These are phyloP conservation scores for Yamadazyma philogaea DNA, from an alignment of 805 yeast species.

Conservation along the genomic window DNA sequence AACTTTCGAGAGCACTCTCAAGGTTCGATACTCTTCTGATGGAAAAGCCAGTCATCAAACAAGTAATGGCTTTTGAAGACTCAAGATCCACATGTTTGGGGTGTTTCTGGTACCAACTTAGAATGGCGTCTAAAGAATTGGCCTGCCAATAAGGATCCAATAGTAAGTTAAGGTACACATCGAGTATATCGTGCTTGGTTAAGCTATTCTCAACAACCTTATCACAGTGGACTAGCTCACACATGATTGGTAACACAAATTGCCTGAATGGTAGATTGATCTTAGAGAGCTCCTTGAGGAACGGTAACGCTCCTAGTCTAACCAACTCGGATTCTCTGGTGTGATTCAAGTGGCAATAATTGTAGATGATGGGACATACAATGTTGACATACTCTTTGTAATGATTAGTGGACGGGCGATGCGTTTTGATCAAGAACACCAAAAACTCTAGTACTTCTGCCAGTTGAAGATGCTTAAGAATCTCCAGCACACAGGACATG, in stretches of 20 bases:
- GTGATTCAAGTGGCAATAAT: conserved; percentile 49
- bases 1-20: conserved; percentile 42
- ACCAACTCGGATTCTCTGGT: conserved; percentile 45
- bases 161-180: conserved; percentile 38
- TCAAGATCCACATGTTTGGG: conserved; percentile 21
- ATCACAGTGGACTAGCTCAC: conserved; percentile 50
- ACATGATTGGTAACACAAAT: conserved; percentile 50
- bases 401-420: conserved; percentile 26
- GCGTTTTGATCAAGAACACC: conserved; percentile 27
- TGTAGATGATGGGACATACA: conserved; percentile 48
- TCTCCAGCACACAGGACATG: conserved; percentile 35
- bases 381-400: conserved; percentile 43
- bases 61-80: conserved; percentile 24
- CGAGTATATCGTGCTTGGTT: conserved; percentile 35
- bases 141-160: conserved; percentile 57
- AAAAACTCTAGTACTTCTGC: conserved; percentile 46
- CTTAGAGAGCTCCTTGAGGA: conserved; percentile 36
- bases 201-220: conserved; percentile 35
- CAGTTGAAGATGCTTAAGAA: conserved; percentile 27
- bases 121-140: conserved; percentile 50
- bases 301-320: conserved; percentile 45
- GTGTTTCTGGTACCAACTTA: conserved; percentile 36
- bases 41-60: conserved; percentile 39
- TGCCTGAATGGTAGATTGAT: conserved; percentile 47
- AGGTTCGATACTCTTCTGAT: conserved; percentile 38